Base-by-base conservation (phyloP, 2,329 filamentous ascomycete species). In the Sclerotinia sclerotiorum region DNA sequence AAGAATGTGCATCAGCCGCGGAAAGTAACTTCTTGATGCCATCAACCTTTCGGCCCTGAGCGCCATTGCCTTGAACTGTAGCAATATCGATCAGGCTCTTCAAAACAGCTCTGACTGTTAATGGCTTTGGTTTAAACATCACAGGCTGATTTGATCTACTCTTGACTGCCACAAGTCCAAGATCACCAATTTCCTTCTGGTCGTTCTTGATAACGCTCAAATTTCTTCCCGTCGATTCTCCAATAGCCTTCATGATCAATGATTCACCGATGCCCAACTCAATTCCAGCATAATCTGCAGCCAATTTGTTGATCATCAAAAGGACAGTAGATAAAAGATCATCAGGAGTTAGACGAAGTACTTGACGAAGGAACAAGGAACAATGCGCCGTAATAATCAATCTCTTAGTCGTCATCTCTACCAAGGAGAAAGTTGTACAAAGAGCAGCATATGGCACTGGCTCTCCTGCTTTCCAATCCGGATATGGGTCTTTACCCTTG, bases 181-280 rank as follows among this genome's bases (percentile, higher is more conserved):
- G 84, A 79, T 99, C 95, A 66, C 95, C 95, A 79, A 98, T 97
- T 75, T 97, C 93, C 76, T 95, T 93, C 77, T 99, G 95, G 74
- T 98, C 94, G 61, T 91, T 88, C 81, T 97, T 98, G 83, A 99
- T 97, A 65, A 97, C 89, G 49, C 90, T 85, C 58, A 97, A 80
- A 75, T 89, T 97, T 70, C 95, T 89, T 13, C 95, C 95, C 0
- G 95, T 99, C 42, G 90, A 91, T 81, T 98, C 94, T 15, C 94
- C 94, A 76, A 99, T 97, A 6, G 95, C 92, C 79, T 98, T 99
- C 94, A 98, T 98, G 75, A 99, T 97, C 39, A 99, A 81, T 0
- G 94, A 98, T 80, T 99, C 95, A 68, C 95, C 95, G 74, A 99
- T 99, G n/a, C 95, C 95, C 42, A 99, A 85, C 80, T 99, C 95